Conservation (phyloP, 768 basidiomycete genomes). For the Leccinum pellstonianum region DNA sequence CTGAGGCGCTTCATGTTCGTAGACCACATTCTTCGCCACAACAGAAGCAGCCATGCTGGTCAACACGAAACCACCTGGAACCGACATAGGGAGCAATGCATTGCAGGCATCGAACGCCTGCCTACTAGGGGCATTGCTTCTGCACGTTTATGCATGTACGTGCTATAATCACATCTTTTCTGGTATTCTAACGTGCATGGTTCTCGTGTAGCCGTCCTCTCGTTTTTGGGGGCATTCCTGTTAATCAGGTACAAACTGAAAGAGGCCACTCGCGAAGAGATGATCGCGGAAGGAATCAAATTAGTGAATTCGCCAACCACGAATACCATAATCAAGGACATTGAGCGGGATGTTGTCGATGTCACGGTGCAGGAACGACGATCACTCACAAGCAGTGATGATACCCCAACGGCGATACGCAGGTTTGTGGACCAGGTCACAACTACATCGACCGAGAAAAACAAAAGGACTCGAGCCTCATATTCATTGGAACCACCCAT, state of each 20-base stretch:
- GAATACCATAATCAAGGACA: constrained; percentile 10
- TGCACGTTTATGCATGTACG: constrained; percentile 53
- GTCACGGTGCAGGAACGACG: background rate
- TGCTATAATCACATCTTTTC: constrained; percentile 4
- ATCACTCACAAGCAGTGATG: background rate
- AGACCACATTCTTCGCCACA: constrained; percentile 66
- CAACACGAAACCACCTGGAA: constrained; percentile 36
- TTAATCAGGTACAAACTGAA: constrained; percentile 54
- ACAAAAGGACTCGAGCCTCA: constrained; percentile 1
- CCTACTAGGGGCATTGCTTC: constrained; percentile 50
- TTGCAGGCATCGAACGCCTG: constrained; percentile 43
- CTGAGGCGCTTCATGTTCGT: background rate
- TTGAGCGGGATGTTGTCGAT: constrained; percentile 13
- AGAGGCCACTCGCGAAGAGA: constrained; percentile 50
- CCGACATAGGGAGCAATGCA: constrained; percentile 11
- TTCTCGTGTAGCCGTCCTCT: constrained; percentile 35
- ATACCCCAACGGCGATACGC: background rate
- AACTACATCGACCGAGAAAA: background rate
- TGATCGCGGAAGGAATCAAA: constrained; percentile 34
- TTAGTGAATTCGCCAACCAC: constrained; percentile 24
- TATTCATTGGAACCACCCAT: constrained; percentile 29
- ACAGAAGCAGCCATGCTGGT: constrained; percentile 54
- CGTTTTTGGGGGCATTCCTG: constrained; percentile 58
- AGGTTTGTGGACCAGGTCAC: background rate
- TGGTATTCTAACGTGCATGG: background rate